Base-by-base conservation (phyloP, 164 flowering plant species). In the Magnolia sinica region DNA sequence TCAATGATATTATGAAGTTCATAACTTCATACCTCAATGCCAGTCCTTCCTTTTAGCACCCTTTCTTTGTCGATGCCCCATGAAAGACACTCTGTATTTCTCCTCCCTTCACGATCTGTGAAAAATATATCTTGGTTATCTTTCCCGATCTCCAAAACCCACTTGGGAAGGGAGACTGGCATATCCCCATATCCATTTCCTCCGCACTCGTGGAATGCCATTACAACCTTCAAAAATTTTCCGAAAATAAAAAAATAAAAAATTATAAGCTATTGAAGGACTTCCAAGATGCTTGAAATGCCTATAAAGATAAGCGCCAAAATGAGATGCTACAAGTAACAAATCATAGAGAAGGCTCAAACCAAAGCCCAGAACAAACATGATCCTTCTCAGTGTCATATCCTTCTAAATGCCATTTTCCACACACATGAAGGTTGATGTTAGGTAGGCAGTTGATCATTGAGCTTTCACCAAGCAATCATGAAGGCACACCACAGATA, bases 11-110 rank as follows among this genome's bases (percentile, higher is more conserved):
- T 37, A 37, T 37, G 45, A 37, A 37, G 45, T 37, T 66, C 2
- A 3, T 31, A 51, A 64, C 49, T 24, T 16, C 27, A 49, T 82
- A 94, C 97, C 97, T 94, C 98, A 73, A 92, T 81, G 68, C 93
- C 95, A 81, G 95, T 94, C 78, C 98, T 84, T 76, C 96, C 96
- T 77, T 82, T 86, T 31, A 94, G 77, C 50, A 89, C 94, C 49
- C 95, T 81, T 79, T 92, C 96, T 81, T 91, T 94, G 83, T 94
- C 97, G 71, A 91, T 82, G 18, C 97, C 95, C 97, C 96, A 92
- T 27, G 95, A 85, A 11, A 94, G 82, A 75, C 95, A 92, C 83
- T 92, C 95, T 67, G 87, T 85, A 79, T 87, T 94, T 72, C 93
- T 85, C 82, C 91, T 84, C 76, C 98, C 95, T 84, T 89, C 94